These are phyloP conservation scores for Fraxinus platypoda DNA, from an alignment of 305 asterid genomes.

Conservation along the genomic window DNA sequence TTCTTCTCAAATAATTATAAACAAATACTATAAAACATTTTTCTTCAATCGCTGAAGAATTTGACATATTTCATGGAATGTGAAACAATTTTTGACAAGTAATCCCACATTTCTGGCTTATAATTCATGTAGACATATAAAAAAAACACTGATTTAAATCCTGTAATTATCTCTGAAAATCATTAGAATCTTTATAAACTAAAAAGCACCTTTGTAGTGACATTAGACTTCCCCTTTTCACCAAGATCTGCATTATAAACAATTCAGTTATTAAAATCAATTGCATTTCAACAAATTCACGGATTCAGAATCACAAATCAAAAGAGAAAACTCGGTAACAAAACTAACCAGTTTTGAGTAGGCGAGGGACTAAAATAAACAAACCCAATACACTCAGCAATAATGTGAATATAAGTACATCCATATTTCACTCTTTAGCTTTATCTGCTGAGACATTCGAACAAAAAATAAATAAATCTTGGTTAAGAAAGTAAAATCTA, in stretches of 20 bases:
- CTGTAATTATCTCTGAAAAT: not conserved
- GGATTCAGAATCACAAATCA: conserved; percentile 3
- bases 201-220: conserved; percentile 36
- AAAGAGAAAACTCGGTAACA: not conserved
- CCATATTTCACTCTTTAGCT: conserved; percentile 41
- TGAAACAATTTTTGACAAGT: not conserved
- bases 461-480: not conserved
- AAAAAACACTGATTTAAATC: conserved; percentile 1
- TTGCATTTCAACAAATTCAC: not conserved
- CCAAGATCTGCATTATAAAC: conserved; percentile 47
- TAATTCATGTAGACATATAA: not conserved
- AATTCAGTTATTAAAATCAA: conserved; percentile 5
- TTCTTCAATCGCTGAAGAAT: not conserved
- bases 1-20: not conserved
- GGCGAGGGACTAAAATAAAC: conserved; percentile 43
- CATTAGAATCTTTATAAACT: not conserved
- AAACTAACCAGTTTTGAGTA: conserved; percentile 55
- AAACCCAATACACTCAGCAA: conserved; percentile 53
- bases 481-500: not conserved
- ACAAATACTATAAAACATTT: not conserved
- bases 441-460: conserved; percentile 18
- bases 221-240: conserved; percentile 29
- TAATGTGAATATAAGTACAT: conserved; percentile 46
- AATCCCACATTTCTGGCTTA: not conserved
- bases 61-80: not conserved